These are phyloP conservation scores for Gossypium australe DNA, from an alignment of 345 rosid genomes.

Conservation along the genomic window DNA sequence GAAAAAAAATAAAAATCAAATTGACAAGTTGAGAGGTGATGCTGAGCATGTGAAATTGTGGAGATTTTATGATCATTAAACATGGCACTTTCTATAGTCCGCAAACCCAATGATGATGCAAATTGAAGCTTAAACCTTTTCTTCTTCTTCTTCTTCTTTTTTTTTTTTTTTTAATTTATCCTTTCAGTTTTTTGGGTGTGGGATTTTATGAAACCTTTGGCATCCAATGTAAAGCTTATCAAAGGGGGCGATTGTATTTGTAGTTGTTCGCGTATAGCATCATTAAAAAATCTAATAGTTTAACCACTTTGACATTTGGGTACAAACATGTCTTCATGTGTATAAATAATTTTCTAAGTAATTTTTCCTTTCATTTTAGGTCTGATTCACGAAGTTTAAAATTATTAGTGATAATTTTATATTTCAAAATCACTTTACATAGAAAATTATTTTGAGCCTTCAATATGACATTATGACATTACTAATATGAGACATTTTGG, in stretches of 20 bases:
- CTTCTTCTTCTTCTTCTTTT: background rate
- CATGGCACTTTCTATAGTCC: background rate
- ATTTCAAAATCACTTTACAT: too few relatives aligned
- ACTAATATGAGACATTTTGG: too few relatives aligned
- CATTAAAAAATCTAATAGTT: background rate
- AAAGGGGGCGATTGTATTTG: background rate
- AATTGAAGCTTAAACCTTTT: background rate
- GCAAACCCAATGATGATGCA: background rate
- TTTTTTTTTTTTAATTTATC: too few relatives aligned
- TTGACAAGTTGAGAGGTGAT: slow-evolving; percentile 4
- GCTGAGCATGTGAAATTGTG: background rate
- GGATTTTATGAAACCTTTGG: background rate
- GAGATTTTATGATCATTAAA: background rate
- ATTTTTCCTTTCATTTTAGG: too few relatives aligned
- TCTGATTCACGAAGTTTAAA: too few relatives aligned
- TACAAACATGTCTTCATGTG: background rate
- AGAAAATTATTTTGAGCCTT: too few relatives aligned
- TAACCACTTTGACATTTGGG: background rate
- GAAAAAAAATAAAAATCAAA: background rate
- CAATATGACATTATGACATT: too few relatives aligned
- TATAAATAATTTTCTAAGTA: background rate
- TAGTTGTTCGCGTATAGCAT: slow-evolving; percentile 1
- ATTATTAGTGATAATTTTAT: too few relatives aligned
- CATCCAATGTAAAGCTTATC: background rate
- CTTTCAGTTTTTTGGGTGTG: background rate